A percentile compares a stretch with the other conserved stretches of the same genome.
Evolutionary conservation across 345 rosid genomes (phyloP).

Genomic region (Populus davidiana): DNA sequence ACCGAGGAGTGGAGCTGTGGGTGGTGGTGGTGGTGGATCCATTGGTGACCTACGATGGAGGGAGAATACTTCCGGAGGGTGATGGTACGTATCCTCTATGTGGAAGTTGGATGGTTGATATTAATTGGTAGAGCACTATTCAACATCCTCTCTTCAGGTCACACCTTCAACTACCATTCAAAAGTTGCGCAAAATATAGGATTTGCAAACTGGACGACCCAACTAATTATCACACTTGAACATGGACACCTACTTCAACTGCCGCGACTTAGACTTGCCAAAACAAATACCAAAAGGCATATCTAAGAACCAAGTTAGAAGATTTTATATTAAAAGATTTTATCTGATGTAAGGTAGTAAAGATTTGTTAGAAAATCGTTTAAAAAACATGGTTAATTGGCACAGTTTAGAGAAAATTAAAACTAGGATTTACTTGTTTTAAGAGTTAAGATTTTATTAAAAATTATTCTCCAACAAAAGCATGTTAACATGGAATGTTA

Average conservation of each 20-base stretch:
- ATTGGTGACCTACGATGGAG: conserved; percentile 16
- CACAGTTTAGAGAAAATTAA: too few relatives aligned
- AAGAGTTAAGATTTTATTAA: too few relatives aligned
- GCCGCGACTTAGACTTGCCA: neutral
- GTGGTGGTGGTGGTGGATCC: conserved; percentile 30
- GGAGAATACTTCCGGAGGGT: neutral
- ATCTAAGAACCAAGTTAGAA: neutral
- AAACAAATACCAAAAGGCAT: neutral
- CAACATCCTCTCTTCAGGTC: conserved; percentile 19
- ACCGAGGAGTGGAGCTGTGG: conserved; percentile 38
- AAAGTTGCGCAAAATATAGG: neutral
- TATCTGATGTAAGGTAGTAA: too few relatives aligned
- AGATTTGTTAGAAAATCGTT: too few relatives aligned
- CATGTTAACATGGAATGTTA: too few relatives aligned
- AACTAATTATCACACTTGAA: neutral
- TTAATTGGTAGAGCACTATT: neutral
- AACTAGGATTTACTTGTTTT: too few relatives aligned
- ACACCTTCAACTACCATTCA: conserved; percentile 36
- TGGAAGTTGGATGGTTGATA: neutral
- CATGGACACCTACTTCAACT: neutral
- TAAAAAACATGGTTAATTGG: too few relatives aligned
- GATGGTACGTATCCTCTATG: neutral
- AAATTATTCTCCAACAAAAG: too few relatives aligned
- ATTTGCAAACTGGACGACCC: neutral
- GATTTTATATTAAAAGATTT: too few relatives aligned